These are phyloP conservation scores for Boletellus sp. DNA, from an alignment of 1,284 basidiomycete species.

Conservation along the genomic window DNA sequence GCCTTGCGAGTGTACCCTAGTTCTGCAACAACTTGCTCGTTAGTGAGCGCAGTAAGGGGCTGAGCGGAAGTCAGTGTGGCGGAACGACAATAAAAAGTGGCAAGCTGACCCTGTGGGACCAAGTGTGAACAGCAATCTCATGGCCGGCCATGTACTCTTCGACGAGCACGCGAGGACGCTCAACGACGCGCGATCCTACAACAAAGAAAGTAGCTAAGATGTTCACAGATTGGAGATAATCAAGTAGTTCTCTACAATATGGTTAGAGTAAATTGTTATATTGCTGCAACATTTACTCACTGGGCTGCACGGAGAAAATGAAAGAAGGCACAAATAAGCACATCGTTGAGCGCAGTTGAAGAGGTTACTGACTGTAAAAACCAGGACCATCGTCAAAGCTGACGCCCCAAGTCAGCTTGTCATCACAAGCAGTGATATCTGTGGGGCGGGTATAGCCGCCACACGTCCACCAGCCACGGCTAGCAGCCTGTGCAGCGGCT, in stretches of 20 bases:
- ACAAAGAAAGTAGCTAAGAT: conserved; percentile 88
- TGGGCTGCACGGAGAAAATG: conserved; percentile 39
- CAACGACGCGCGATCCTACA: conserved; percentile 86
- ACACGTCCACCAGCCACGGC: conserved; percentile 85
- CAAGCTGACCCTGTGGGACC: conserved; percentile 60
- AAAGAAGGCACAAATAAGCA: conserved; percentile 6
- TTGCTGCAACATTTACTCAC: conserved; percentile 32
- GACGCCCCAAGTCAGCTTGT: conserved; percentile 78
- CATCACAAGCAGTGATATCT: conserved; percentile 73
- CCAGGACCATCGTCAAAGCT: conserved; percentile 86
- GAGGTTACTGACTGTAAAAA: conserved; percentile 61
- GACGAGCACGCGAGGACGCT: conserved; percentile 72
- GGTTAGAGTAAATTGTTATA: conserved; percentile 8
- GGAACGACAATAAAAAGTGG: conserved; percentile 1
- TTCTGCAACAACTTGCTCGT: conserved; percentile 87
- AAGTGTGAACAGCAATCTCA: conserved; percentile 77
- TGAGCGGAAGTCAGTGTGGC: conserved; percentile 23
- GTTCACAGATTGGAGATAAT: conserved; percentile 64
- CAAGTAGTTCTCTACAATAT: conserved; percentile 53
- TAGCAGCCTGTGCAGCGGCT: conserved; percentile 55
- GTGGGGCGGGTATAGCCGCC: conserved; percentile 71
- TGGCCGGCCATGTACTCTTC: conserved; percentile 86
- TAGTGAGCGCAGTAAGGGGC: conserved; percentile 81
- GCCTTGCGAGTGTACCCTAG: conserved; percentile 89
- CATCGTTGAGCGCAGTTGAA: neutral